Base-by-base conservation (phyloP, 768 basidiomycete genomes). In the Hygrophorus pudorinus region DNA sequence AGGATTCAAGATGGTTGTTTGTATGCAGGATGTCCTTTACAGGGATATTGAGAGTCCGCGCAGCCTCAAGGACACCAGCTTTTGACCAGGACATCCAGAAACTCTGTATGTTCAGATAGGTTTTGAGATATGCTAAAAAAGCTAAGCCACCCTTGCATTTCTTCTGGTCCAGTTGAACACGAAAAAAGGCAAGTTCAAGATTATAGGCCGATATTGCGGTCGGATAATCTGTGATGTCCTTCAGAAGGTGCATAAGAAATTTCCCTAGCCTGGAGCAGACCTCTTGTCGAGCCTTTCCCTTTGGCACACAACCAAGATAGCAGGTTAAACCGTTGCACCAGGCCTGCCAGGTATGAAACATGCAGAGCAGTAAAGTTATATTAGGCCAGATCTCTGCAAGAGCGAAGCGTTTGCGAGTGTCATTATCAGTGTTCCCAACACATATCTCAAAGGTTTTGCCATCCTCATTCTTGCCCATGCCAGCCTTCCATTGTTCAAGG, bases 1-100 rank as follows among this genome's bases (percentile, higher is more conserved):
- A 63, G 0, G 58, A 60, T 49, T 66, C 65, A 2, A 66, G 56
- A 35, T 55, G 58, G 47, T 66, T 66, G 10, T 54, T 65, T 1
- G 64, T 66, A 8, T 55, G 56, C 9, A 56, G 42, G n/a, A 66
- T 44, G 3, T 36, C 24, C 4, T 49, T 33, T 6, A 62, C 17
- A 1, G 58, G 49, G 8, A 57, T 40, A 16, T 45, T 44, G n/a
- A 65, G 52, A 9, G 18, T 33, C n/a, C n/a, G n/a, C n/a, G n/a
- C n/a, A n/a, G n/a, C n/a, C n/a, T n/a, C n/a, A n/a, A n/a, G n/a
- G n/a, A 37, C 21, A n/a, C 32, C 43, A 44, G 43, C 43, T 27
- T 35, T 37, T 16, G 43, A 44, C 43, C 45, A 49, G 2, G 48
- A 34, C 17, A 46, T 16, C 48, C 48, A 49, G 28, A 40, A 46